Conservation (phyloP, 306 rosid species). For the Adenanthera pavonina region DNA sequence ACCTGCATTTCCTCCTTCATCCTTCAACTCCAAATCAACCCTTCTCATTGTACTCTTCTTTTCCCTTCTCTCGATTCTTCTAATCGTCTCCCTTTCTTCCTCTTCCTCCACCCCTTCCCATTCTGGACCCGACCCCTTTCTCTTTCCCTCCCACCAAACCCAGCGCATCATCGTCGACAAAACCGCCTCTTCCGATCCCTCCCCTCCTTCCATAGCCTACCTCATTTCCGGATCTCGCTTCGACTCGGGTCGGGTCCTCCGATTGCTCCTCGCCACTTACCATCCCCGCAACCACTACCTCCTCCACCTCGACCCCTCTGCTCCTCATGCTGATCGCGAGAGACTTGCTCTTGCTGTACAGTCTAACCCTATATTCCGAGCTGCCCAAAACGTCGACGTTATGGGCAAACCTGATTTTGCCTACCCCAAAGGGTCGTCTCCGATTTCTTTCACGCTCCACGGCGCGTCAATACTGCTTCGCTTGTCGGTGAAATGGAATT, state of each 20-base stretch:
- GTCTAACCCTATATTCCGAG: slow-evolving; percentile 65
- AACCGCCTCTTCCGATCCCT: slow-evolving; percentile 53
- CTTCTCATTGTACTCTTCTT: slow-evolving; percentile 57
- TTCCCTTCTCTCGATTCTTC: slow-evolving; percentile 56
- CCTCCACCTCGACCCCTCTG: slow-evolving; percentile 80
- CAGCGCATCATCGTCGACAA: slow-evolving; percentile 52
- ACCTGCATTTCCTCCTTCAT: slow-evolving; percentile 4
- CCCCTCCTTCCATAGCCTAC: slow-evolving; percentile 78
- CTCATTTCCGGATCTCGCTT: slow-evolving; percentile 74
- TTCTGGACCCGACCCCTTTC: slow-evolving; percentile 66
- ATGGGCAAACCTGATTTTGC: slow-evolving; percentile 83
- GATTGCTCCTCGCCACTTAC: slow-evolving; percentile 64
- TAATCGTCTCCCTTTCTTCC: slow-evolving; percentile 43
- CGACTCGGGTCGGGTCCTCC: slow-evolving; percentile 61
- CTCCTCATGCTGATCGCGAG: slow-evolving; percentile 68
- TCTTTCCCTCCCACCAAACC: slow-evolving; percentile 63
- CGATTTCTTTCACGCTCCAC: slow-evolving; percentile 71
- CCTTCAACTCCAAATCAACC: slow-evolving; percentile 53
- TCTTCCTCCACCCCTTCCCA: slow-evolving; percentile 35
- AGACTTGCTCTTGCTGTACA: slow-evolving; percentile 66
- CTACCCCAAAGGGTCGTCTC: slow-evolving; percentile 70
- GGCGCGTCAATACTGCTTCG: slow-evolving; percentile 84
- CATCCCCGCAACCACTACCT: slow-evolving; percentile 88
- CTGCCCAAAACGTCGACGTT: slow-evolving; percentile 83
- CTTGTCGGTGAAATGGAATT: slow-evolving; percentile 76